These are phyloP conservation scores for Dentipellis fragilis DNA, from an alignment of 768 basidiomycete species.

Conservation along the genomic window DNA sequence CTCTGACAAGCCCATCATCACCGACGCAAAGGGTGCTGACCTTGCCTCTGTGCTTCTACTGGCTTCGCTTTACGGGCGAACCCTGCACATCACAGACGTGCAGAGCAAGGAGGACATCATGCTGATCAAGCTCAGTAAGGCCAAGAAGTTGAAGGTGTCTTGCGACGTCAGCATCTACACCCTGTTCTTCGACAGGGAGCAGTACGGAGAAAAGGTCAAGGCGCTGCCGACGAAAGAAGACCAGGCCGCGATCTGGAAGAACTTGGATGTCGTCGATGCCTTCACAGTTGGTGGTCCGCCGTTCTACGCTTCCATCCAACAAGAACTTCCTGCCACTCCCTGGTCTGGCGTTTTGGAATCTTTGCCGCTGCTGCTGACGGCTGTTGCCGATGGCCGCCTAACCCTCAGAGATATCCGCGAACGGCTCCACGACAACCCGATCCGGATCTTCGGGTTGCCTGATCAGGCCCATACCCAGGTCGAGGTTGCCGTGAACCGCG, in stretches of 20 bases:
- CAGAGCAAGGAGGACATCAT: slow-evolving; percentile 78
- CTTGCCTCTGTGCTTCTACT: slow-evolving; percentile 88
- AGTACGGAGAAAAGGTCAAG: slow-evolving; percentile 46
- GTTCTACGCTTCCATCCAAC: slow-evolving; percentile 58
- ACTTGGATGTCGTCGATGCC: slow-evolving; percentile 74
- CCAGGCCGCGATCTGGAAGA: slow-evolving; percentile 79
- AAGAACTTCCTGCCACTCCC: slow-evolving; percentile 49
- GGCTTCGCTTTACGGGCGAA: slow-evolving; percentile 85
- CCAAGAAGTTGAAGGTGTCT: slow-evolving; percentile 86
- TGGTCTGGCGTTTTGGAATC: slow-evolving; percentile 82
- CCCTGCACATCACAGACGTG: slow-evolving; percentile 87
- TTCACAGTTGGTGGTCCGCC: slow-evolving; percentile 88
- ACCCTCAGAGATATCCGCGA: slow-evolving; percentile 73
- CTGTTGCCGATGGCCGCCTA: slow-evolving; percentile 70
- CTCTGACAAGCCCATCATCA: slow-evolving; percentile 82
- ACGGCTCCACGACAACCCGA: slow-evolving; percentile 88
- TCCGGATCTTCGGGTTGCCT: slow-evolving; percentile 82
- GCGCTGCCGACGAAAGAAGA: slow-evolving; percentile 65
- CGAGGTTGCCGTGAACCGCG: slow-evolving; percentile 85
- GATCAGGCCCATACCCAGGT: slow-evolving; percentile 82
- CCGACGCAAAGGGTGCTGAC: slow-evolving; percentile 86
- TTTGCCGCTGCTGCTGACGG: slow-evolving; percentile 78
- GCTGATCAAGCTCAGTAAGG: slow-evolving; percentile 90
- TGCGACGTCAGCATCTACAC: slow-evolving; percentile 92
- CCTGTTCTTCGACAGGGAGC: slow-evolving; percentile 75